These are phyloP conservation scores for Phanerochaete carnosa DNA, from an alignment of 768 basidiomycete genomes.

Conservation along the genomic window DNA sequence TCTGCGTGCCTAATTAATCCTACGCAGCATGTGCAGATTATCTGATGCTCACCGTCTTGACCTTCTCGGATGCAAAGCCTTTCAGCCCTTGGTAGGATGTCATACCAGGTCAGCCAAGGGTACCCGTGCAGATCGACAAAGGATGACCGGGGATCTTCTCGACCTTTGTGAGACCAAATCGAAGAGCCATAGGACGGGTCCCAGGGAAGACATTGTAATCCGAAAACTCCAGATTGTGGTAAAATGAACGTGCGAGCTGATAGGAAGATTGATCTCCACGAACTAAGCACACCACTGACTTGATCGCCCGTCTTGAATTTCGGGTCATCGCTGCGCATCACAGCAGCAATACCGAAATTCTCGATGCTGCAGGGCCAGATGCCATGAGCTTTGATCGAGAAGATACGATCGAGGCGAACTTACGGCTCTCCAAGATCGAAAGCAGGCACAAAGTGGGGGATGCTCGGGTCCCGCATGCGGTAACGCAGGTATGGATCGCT, in stretches of 20 bases:
- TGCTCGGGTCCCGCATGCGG: conserved; percentile 10
- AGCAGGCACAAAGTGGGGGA: conserved; percentile 3
- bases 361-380: conserved; percentile 3
- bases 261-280: neutral
- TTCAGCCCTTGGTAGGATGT: conserved; percentile 35
- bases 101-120: conserved; percentile 13
- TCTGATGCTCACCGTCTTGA: conserved; percentile 33
- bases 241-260: neutral
- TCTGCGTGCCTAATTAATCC: neutral
- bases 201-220: conserved; percentile 8
- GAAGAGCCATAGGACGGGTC: neutral
- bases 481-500: conserved; percentile 19
- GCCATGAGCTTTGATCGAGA: too few relatives aligned
- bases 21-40: neutral
- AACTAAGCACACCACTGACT: conserved; percentile 3
- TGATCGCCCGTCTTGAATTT: conserved; percentile 8
- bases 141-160: neutral
- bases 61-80: conserved; percentile 25
- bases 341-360: conserved; percentile 9
- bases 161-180: neutral
- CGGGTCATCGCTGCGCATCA: conserved; percentile 12
- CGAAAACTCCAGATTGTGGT: neutral
- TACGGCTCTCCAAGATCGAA: conserved; percentile 1
- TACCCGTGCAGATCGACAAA: neutral
- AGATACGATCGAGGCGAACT: neutral